phyloP scores from a whole-genome alignment of 2,329 filamentous ascomycete genomes.

The Falciphora oryzae region DNA sequence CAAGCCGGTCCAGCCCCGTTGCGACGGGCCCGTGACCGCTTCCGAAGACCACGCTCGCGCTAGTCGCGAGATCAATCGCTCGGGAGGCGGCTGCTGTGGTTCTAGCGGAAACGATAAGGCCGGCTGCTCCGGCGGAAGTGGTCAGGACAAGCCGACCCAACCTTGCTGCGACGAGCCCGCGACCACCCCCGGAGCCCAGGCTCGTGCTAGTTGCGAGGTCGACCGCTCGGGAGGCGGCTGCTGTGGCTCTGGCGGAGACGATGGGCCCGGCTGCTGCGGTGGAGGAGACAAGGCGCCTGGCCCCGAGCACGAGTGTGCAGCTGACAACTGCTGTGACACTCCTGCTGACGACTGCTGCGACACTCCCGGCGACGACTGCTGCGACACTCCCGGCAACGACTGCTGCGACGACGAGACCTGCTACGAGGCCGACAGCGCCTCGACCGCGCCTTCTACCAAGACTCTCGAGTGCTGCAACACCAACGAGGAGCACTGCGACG shows the following conservation, averaged over 20 bases:
- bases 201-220: neutral
- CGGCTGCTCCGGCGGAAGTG: neutral
- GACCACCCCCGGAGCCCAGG: neutral
- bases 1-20: neutral
- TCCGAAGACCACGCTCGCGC: neutral
- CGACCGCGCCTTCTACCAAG: slow-evolving; percentile 3
- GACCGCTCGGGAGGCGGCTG: neutral
- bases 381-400: neutral
- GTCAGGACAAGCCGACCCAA: neutral
- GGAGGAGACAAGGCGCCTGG: neutral
- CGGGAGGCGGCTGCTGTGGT: neutral
- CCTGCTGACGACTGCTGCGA: no score
- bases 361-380: neutral
- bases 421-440: slow-evolving; percentile 3
- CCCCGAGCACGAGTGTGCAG: neutral
- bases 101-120: neutral
- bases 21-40: neutral
- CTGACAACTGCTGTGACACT: neutral
- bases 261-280: neutral
- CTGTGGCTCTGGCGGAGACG: neutral
- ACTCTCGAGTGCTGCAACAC: slow-evolving; percentile 21
- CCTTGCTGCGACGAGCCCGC: neutral
- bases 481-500: slow-evolving; percentile 18
- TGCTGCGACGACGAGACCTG: slow-evolving; percentile 9
- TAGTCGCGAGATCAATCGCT: neutral